These are phyloP conservation scores for Candida sakaeoensis DNA, from an alignment of 805 yeast species.

Conservation along the genomic window DNA sequence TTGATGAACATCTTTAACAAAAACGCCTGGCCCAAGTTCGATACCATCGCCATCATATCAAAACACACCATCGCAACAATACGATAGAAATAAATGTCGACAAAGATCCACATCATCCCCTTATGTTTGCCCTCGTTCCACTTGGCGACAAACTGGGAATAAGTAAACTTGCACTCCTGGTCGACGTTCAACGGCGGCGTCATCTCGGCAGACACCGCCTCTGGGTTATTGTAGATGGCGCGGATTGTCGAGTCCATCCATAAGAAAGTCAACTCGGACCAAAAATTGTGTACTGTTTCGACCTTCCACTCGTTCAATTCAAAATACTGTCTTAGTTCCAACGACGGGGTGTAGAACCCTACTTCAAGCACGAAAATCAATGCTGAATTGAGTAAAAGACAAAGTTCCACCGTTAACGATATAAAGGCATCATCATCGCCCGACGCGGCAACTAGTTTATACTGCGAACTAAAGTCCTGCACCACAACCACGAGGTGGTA, in stretches of 20 bases:
- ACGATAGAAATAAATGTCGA: conserved; percentile 21
- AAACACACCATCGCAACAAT: conserved; percentile 17
- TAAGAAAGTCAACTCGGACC: conserved; percentile 18
- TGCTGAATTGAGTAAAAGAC: conserved; percentile 14
- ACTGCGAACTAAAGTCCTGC: conserved; percentile 14
- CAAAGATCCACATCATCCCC: conserved; percentile 15
- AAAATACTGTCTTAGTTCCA: conserved; percentile 8
- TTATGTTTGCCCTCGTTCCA: conserved; percentile 16
- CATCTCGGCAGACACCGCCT: conserved; percentile 37
- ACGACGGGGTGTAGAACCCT: conserved; percentile 14
- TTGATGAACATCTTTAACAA: conserved; percentile 60
- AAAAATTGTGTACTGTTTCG: conserved; percentile 18
- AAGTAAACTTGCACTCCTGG: conserved; percentile 14
- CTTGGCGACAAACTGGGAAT: conserved; percentile 14
- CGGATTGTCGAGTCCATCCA: conserved; percentile 17
- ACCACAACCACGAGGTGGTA: conserved; percentile 1
- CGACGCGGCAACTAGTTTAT: conserved; percentile 14
- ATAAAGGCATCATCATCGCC: conserved; percentile 3
- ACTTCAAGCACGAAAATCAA: conserved; percentile 14
- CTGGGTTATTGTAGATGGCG: neutral
- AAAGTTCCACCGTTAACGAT: conserved; percentile 12
- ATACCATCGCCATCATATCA: conserved; percentile 18
- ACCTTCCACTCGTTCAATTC: conserved; percentile 26
- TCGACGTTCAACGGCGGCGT: conserved; percentile 51
- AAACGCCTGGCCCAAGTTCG: conserved; percentile 74